Conservation (phyloP, 176 grass and related monocot genomes). For the Thalia dealbata region DNA sequence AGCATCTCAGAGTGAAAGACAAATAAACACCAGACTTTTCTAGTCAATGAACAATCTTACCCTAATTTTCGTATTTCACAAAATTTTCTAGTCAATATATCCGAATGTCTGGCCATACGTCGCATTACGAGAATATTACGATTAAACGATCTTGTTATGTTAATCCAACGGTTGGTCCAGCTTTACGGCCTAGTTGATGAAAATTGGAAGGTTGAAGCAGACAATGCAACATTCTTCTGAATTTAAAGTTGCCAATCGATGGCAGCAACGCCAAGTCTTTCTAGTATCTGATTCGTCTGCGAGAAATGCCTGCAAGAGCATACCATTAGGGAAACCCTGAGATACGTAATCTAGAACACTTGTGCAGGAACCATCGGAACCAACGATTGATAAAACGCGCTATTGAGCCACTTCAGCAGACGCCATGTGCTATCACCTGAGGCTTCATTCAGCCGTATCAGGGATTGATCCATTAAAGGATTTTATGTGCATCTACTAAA, state of each 20-base stretch:
- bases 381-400: neutral
- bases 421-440: neutral
- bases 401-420: neutral
- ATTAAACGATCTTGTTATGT: neutral
- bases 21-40: no score
- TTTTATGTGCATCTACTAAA: neutral
- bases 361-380: neutral
- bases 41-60: no score
- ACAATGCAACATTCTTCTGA: neutral
- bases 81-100: no score
- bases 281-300: conserved; percentile 67
- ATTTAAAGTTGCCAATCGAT: conserved; percentile 85
- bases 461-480: no score
- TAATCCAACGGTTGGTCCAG: neutral
- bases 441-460: no score
- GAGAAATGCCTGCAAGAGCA: conserved; percentile 59
- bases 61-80: no score
- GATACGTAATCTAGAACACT: neutral
- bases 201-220: neutral
- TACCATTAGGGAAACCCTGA: neutral
- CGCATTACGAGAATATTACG: no score
- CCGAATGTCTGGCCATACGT: no score
- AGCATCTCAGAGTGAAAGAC: no score
- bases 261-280: conserved; percentile 43
- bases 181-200: neutral